phyloP scores from a whole-genome alignment of 2,329 filamentous ascomycete species.

The Allantophomopsis lycopodina region DNA sequence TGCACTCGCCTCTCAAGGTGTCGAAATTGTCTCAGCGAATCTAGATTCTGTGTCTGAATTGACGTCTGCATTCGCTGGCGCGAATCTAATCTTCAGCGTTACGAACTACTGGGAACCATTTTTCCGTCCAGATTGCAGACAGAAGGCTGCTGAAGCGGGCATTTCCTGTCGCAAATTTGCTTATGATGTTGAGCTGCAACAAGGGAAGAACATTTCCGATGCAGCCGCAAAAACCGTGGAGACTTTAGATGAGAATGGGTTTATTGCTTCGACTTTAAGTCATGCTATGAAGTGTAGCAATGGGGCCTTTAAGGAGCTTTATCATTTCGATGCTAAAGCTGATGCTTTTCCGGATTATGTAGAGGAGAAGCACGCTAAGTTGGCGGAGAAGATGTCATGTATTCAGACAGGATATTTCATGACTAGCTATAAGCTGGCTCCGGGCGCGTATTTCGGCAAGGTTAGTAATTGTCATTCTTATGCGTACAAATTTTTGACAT shows the following conservation, averaged over 20 bases:
- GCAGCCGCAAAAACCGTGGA: conserved; percentile 29
- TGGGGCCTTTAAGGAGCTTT: conserved; percentile 31
- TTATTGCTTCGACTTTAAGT: conserved; percentile 34
- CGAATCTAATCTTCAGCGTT: conserved; percentile 36
- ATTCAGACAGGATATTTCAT: no score
- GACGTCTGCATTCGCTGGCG: conserved; percentile 25
- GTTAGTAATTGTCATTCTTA: conserved; percentile 15
- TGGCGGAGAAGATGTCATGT: conserved; percentile 32
- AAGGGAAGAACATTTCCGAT: conserved; percentile 40
- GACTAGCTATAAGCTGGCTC: conserved; percentile 31
- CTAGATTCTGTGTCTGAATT: conserved; percentile 24
- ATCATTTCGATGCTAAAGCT: conserved; percentile 39
- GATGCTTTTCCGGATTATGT: conserved; percentile 31
- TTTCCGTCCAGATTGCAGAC: conserved; percentile 26
- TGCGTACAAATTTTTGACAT: no score
- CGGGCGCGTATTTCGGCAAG: conserved; percentile 30
- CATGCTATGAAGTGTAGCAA: conserved; percentile 30
- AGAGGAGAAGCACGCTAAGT: conserved; percentile 22
- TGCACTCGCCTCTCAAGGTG: conserved; percentile 22
- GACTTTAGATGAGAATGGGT: conserved; percentile 28
- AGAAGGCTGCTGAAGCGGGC: conserved; percentile 22
- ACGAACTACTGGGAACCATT: conserved; percentile 39
- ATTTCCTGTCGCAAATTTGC: conserved; percentile 28
- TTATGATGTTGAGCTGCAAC: conserved; percentile 32
- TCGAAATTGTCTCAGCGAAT: conserved; percentile 28